Evolutionary conservation across 768 basidiomycete species (phyloP).

Genomic region (Dioszegia aurantiaca): DNA sequence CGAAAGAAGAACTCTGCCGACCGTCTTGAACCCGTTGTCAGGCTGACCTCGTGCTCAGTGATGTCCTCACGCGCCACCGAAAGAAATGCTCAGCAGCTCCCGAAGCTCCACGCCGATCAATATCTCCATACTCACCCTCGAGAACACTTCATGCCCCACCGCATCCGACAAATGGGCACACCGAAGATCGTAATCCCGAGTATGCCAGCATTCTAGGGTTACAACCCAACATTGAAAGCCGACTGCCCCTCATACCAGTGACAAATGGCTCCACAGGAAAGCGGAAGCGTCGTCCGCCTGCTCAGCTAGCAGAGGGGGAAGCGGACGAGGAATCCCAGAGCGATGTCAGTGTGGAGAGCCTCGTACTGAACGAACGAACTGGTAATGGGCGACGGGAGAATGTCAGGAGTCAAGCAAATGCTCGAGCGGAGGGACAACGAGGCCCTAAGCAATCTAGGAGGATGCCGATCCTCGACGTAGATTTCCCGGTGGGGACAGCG

Average conservation of each 20-base stretch:
- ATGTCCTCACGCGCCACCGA: neutral
- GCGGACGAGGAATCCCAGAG: neutral
- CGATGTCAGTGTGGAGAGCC: neutral
- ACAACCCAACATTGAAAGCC: neutral
- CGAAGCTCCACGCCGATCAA: no score
- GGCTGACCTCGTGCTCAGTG: conserved; percentile 1
- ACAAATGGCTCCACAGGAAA: neutral
- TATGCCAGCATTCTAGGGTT: neutral
- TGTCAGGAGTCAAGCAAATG: neutral
- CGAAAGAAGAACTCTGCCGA: no score
- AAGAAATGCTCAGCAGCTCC: neutral
- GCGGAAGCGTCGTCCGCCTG: neutral
- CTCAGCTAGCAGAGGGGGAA: neutral
- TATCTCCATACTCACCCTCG: no score
- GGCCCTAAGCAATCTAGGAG: neutral
- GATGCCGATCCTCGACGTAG: conserved; percentile 6
- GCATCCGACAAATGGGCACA: no score
- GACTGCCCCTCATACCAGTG: neutral
- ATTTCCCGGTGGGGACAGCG: neutral
- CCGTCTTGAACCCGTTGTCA: neutral
- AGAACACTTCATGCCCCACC: no score
- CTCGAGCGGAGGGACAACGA: neutral
- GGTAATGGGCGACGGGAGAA: neutral
- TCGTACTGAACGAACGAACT: neutral
- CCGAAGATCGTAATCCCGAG: neutral